Evolutionary conservation across 1,284 basidiomycete species (phyloP).

Genomic region (Mycena citricolor): DNA sequence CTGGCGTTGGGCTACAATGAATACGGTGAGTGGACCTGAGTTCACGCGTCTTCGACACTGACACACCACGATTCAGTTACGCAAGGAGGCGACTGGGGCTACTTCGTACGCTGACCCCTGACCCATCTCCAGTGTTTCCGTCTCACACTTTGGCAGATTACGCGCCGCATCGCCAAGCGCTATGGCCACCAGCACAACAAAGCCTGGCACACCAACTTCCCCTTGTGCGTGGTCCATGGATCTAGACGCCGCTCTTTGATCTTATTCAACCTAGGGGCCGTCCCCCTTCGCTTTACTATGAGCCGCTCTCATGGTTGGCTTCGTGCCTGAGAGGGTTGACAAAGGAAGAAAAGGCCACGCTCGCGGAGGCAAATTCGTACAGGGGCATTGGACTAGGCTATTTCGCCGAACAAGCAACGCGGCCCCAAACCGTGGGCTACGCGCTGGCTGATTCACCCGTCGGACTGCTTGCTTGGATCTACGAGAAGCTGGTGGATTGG

Average conservation of each 20-base stretch:
- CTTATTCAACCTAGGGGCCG: background rate
- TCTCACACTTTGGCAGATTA: slow-evolving; percentile 27
- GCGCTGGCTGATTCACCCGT: slow-evolving; percentile 50
- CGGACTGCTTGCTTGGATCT: slow-evolving; percentile 56
- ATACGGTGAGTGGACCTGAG: slow-evolving; percentile 21
- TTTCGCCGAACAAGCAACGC: slow-evolving; percentile 40
- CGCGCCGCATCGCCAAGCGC: slow-evolving; percentile 28
- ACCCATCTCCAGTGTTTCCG: slow-evolving; percentile 13
- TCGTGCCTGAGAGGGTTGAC: slow-evolving; percentile 28
- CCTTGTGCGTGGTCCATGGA: slow-evolving; percentile 27
- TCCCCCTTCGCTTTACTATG: background rate
- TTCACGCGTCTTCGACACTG: background rate
- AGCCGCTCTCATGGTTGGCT: background rate
- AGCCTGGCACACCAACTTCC: slow-evolving; percentile 40
- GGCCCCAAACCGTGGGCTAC: slow-evolving; percentile 55
- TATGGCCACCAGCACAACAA: slow-evolving; percentile 37
- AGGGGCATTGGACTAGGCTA: slow-evolving; percentile 41
- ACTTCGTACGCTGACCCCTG: slow-evolving; percentile 31
- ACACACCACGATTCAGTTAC: slow-evolving; percentile 25
- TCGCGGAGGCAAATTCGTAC: slow-evolving; percentile 35
- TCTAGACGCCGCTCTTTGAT: background rate
- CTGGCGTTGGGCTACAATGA: slow-evolving; percentile 37
- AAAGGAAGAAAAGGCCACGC: slow-evolving; percentile 36
- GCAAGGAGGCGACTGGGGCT: slow-evolving; percentile 49
- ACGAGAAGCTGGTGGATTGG: slow-evolving; percentile 54